These are phyloP conservation scores for Coemansia sp. DNA, from an alignment of 371 early-diverging fungal genomes.

Conservation along the genomic window DNA sequence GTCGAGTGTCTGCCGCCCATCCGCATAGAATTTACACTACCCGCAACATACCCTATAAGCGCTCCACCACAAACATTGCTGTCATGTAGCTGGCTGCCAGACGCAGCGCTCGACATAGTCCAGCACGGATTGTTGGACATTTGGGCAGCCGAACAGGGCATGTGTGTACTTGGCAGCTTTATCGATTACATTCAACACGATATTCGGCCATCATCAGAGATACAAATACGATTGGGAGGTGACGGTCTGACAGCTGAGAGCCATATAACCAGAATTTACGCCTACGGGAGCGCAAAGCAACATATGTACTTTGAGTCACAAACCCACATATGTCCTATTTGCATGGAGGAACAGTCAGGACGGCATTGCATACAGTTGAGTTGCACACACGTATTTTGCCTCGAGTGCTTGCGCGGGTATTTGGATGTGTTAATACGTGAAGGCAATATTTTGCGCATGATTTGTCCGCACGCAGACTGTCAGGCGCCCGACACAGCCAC, in stretches of 20 bases:
- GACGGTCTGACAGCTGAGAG: not conserved
- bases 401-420: slow-evolving; percentile 32
- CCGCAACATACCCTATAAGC: not conserved
- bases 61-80: not conserved
- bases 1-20: not conserved
- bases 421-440: not conserved
- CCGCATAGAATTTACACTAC: not conserved
- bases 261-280: not conserved
- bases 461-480: not conserved
- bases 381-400: slow-evolving; percentile 54
- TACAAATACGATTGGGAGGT: not conserved
- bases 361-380: slow-evolving; percentile 35
- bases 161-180: not conserved
- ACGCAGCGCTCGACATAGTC: not conserved
- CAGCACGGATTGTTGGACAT: not conserved
- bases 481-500: not conserved
- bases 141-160: not conserved
- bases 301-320: slow-evolving; percentile 29
- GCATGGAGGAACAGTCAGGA: slow-evolving; percentile 49
- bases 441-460: not conserved
- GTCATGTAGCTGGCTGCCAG: not conserved
- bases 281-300: not conserved
- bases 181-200: not conserved
- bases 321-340: slow-evolving; percentile 49
- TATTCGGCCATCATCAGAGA: not conserved